Evolutionary conservation across 179 eudicot genomes (phyloP).

Genomic region (Beta macrorhiza): DNA sequence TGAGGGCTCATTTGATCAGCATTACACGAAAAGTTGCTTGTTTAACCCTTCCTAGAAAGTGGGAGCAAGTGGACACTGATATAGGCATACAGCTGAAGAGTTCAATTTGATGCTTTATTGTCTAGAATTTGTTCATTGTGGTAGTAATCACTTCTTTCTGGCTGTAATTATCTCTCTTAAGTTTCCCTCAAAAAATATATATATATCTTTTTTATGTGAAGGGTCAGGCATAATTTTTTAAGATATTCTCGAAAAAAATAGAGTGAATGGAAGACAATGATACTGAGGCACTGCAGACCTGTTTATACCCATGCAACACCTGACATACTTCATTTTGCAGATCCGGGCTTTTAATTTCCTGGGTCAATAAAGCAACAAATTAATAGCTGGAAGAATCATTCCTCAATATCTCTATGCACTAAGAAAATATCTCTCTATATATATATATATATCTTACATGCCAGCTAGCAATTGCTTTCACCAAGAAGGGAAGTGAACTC

Average conservation of each 20-base stretch:
- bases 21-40: too few relatives aligned
- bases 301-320: constrained; percentile 90
- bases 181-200: too few relatives aligned
- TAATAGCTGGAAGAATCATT: background rate
- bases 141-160: background rate
- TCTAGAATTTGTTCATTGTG: background rate
- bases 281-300: constrained; percentile 47
- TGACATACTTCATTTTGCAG: constrained; percentile 81
- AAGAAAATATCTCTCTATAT: background rate
- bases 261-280: background rate
- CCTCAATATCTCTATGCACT: background rate
- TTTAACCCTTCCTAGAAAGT: too few relatives aligned
- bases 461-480: constrained; percentile 96
- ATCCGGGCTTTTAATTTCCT: constrained; percentile 93
- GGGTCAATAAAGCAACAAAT: constrained; percentile 26
- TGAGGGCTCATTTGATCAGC: too few relatives aligned
- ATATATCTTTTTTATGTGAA: background rate
- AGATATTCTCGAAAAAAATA: background rate
- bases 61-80: too few relatives aligned
- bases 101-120: too few relatives aligned
- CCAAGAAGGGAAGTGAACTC: constrained; percentile 71
- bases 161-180: background rate
- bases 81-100: too few relatives aligned
- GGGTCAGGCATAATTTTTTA: background rate
- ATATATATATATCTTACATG: constrained; percentile 52